Percentiles rank a stretch among this genome's conserved stretches.
These are phyloP conservation scores for Pythium aphanidermatum DNA, from an alignment of 352 stramenopile genomes.

Conservation along the genomic window DNA sequence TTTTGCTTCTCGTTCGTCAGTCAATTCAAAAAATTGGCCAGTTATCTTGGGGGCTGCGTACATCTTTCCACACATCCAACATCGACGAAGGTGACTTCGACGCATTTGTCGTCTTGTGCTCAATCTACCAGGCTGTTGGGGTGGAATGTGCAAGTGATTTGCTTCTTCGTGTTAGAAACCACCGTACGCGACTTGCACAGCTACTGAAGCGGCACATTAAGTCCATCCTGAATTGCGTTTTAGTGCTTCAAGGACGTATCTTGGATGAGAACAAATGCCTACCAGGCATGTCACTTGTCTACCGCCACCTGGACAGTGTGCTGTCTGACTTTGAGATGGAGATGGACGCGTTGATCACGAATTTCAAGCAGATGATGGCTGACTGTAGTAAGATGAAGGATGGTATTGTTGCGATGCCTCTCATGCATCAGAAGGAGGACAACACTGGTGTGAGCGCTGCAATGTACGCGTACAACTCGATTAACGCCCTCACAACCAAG, in stretches of 20 bases:
- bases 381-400: conserved; percentile 79
- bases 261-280: conserved; percentile 77
- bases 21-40: conserved; percentile 82
- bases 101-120: conserved; percentile 79
- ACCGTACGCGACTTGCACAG: conserved; percentile 61
- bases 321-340: conserved; percentile 62
- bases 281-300: conserved; percentile 64
- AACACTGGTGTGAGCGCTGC: conserved; percentile 62
- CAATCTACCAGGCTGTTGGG: conserved; percentile 67
- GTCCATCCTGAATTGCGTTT: conserved; percentile 60
- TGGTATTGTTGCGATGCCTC: conserved; percentile 67
- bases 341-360: conserved; percentile 53
- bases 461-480: conserved; percentile 74
- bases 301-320: conserved; percentile 54
- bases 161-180: conserved; percentile 62
- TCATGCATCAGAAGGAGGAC: conserved; percentile 62
- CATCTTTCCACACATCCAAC: conserved; percentile 77
- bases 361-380: conserved; percentile 72
- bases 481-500: conserved; percentile 70
- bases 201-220: conserved; percentile 69
- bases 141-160: conserved; percentile 65
- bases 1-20: conserved; percentile 73
- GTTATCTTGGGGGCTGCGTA: conserved; percentile 76
- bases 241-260: conserved; percentile 70
- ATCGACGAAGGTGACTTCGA: conserved; percentile 83